phyloP scores from a whole-genome alignment of 1,284 basidiomycete species.

The Dichomitus squalens region DNA sequence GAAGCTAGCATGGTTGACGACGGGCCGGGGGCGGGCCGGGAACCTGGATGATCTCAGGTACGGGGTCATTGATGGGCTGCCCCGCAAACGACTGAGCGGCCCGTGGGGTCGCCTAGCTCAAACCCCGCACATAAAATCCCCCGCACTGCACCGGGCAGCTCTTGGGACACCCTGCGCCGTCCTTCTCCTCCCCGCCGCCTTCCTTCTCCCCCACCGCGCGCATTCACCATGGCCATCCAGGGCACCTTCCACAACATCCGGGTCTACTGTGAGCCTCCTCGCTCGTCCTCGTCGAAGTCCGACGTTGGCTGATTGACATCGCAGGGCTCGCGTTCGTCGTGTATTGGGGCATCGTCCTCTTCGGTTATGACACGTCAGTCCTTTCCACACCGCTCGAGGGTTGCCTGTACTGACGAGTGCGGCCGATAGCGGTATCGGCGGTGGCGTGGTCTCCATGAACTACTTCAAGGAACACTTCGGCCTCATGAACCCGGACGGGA shows the following conservation, averaged over 20 bases:
- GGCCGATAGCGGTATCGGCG: conserved; percentile 51
- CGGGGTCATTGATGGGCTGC: too few species aligned
- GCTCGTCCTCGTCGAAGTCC: not conserved
- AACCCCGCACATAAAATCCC: not conserved
- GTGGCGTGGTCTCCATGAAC: conserved; percentile 63
- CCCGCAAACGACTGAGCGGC: too few species aligned
- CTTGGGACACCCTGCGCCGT: not conserved
- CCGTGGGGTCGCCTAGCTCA: too few species aligned
- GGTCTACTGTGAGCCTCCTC: conserved; percentile 55
- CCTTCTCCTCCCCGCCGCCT: conserved; percentile 12
- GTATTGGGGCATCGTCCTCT: conserved; percentile 80
- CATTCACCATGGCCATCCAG: conserved; percentile 13
- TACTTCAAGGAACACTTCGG: conserved; percentile 69
- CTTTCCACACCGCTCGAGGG: not conserved
- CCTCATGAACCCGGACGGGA: conserved; percentile 45
- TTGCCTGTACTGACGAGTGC: conserved; percentile 5
- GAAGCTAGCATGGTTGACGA: too few species aligned
- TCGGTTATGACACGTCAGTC: conserved; percentile 75
- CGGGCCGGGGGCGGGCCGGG: too few species aligned
- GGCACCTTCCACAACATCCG: conserved; percentile 52
- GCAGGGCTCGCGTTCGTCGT: conserved; percentile 70
- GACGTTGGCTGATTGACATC: conserved; percentile 1
- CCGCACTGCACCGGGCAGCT: not conserved
- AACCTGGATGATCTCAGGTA: too few species aligned
- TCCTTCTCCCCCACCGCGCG: conserved; percentile 1